Base-by-base conservation (phyloP, 2,329 filamentous ascomycete species). In the Thielaviopsis musarum region DNA sequence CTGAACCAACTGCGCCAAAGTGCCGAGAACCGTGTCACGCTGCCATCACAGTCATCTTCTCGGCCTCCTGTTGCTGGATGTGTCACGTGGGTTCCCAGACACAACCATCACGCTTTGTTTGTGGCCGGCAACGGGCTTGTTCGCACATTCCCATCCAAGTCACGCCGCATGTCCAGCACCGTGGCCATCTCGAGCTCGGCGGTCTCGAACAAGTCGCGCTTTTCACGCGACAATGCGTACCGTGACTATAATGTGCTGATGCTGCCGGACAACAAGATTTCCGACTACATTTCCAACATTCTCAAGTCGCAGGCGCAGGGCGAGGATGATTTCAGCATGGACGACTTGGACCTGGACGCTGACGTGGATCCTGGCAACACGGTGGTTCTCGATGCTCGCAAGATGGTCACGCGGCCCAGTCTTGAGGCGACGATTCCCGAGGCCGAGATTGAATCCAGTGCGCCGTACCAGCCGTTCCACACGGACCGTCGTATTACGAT, bases 391-490 rank as follows among this genome's bases (percentile, higher is more conserved):
- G 66, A 65, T 66, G 64, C 64, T 68, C 66, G 56, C 66, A 64
- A 65, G 74, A 17, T 21, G n/a, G 45, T 10, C n/a, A 49, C 45
- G 17, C 45, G 72, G 66, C 72, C 69, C 66, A 73, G 70, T 59
- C 78, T 74, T 69, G 85, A 75, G 70, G 87, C 72, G 69, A 86
- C 73, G 68, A 91, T 81, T 60, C 82, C 82, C 0, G 81, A 84
- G 64, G 89, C 88, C 5, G 91, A 96, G 73, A 94, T 95, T 64
- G 93, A 98, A 68, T 95, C 91, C 1, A 96, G 91, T 67, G 87
- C 91, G 4, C 89, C 91, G 1, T 97, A 95, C 66, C 91, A 95
- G 66, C 91, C 93, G 1, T 96, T 97, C 73, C 91, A 97, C 69
- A 93, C 91, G 0, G 91, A 97, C 67, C 81, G 83, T 59, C 82